Conservation (phyloP, 495 filamentous ascomycete genomes). For the Penicillium egyptiacum region DNA sequence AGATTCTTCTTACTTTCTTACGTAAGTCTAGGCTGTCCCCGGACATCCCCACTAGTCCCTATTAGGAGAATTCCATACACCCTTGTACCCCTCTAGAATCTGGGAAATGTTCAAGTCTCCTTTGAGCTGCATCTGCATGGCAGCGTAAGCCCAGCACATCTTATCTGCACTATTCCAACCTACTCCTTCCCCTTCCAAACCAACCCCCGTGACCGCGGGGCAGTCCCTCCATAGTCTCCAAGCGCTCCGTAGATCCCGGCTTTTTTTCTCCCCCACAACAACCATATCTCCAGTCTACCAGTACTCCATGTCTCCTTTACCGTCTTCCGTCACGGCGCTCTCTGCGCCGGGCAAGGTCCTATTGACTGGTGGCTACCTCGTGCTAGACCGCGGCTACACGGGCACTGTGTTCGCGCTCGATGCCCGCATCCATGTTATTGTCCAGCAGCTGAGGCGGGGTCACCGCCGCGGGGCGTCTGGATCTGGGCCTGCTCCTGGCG, state of each 20-base stretch:
- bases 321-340: conserved; percentile 54
- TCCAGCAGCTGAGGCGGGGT: conserved; percentile 53
- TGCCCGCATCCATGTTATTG: conserved; percentile 85
- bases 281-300: conserved; percentile 1
- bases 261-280: conserved; percentile 13
- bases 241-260: conserved; percentile 15
- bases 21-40: not conserved
- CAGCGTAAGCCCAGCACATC: conserved; percentile 3
- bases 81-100: conserved; percentile 2
- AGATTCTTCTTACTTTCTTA: no score
- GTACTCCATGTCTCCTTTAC: conserved; percentile 18
- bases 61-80: conserved; percentile 33
- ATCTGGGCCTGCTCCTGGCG: conserved; percentile 17
- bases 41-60: conserved; percentile 20
- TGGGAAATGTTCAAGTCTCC: not conserved
- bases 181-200: not conserved
- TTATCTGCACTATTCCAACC: not conserved
- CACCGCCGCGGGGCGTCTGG: conserved; percentile 28
- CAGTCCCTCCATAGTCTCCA: conserved; percentile 2
- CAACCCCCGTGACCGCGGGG: conserved; percentile 3
- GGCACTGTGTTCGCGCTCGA: conserved; percentile 92
- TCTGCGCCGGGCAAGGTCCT: conserved; percentile 97
- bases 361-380: conserved; percentile 90
- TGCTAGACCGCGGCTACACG: conserved; percentile 84
- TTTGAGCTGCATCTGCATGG: conserved; percentile 7